phyloP scores from a whole-genome alignment of 495 filamentous ascomycete genomes.

The Diplogelasinospora grovesii region DNA sequence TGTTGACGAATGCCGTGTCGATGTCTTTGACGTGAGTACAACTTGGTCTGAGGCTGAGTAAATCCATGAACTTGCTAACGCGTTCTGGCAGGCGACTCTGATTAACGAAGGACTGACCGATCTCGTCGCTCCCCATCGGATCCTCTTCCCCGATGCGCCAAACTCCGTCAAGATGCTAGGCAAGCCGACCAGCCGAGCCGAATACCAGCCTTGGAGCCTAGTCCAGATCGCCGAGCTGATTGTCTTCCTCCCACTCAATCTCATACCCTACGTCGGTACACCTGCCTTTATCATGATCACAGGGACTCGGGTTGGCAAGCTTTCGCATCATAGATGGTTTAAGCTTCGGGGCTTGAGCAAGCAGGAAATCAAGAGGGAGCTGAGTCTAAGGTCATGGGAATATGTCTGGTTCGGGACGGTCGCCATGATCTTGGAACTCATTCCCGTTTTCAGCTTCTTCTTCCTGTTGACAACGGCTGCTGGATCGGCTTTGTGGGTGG shows the following conservation, averaged over 20 bases:
- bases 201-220: constrained; percentile 61
- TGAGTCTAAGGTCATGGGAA: constrained; percentile 62
- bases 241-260: constrained; percentile 75
- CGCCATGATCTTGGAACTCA: constrained; percentile 57
- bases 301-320: constrained; percentile 49
- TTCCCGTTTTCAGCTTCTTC: constrained; percentile 79
- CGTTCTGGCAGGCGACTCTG: constrained; percentile 32
- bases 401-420: constrained; percentile 52
- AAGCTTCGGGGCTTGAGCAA: constrained; percentile 66
- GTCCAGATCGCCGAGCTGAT: constrained; percentile 75
- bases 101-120: constrained; percentile 44
- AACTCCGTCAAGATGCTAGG: constrained; percentile 67
- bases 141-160: constrained; percentile 54
- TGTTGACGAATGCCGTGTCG: constrained; percentile 75
- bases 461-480: constrained; percentile 74
- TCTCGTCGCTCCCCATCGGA: constrained; percentile 64
- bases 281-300: constrained; percentile 70
- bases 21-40: constrained; percentile 77
- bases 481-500: constrained; percentile 84
- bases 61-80: constrained; percentile 4
- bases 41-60: constrained; percentile 13
- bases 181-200: constrained; percentile 59
- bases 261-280: constrained; percentile 80
- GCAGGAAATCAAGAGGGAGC: constrained; percentile 55
- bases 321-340: constrained; percentile 67